Percentiles rank a stretch among this genome's conserved stretches.
Evolutionary conservation across 169 alveolate genomes (phyloP).

Genomic region (Perkinsus chesapeaki): DNA sequence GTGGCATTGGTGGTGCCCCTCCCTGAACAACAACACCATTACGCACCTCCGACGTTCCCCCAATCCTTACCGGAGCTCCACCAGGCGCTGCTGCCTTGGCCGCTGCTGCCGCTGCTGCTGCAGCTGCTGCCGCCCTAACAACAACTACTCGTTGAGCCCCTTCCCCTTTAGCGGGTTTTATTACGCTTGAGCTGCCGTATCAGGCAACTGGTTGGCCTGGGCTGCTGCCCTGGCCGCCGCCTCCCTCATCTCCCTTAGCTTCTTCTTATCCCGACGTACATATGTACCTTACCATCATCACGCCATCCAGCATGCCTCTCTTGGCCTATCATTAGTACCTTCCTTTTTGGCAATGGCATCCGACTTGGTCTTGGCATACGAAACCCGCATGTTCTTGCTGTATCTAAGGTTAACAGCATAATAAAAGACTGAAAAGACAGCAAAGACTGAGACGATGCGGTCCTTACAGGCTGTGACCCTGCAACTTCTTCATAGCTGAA

Average conservation of each 20-base stretch:
- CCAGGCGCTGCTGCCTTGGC: neutral
- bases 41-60: neutral
- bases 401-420: neutral
- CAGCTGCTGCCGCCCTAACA: neutral
- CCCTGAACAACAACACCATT: neutral
- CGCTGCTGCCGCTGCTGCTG: slow-evolving; percentile 3
- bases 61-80: neutral
- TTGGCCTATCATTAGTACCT: slow-evolving; percentile 14
- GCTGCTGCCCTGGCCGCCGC: slow-evolving; percentile 1
- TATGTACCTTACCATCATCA: neutral
- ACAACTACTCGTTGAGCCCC: neutral
- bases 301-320: neutral
- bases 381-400: slow-evolving; percentile 15
- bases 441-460: slow-evolving; percentile 11
- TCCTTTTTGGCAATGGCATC: slow-evolving; percentile 27
- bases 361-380: slow-evolving; percentile 19
- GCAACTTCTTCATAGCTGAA: slow-evolving; percentile 18
- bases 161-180: neutral
- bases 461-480: slow-evolving; percentile 19
- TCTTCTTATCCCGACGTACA: neutral
- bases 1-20: neutral
- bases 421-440: neutral
- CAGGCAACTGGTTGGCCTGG: neutral
- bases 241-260: neutral
- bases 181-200: neutral